phyloP scores from a whole-genome alignment of 192 early-diverging fungal genomes.

The Dissophora globulifera region DNA sequence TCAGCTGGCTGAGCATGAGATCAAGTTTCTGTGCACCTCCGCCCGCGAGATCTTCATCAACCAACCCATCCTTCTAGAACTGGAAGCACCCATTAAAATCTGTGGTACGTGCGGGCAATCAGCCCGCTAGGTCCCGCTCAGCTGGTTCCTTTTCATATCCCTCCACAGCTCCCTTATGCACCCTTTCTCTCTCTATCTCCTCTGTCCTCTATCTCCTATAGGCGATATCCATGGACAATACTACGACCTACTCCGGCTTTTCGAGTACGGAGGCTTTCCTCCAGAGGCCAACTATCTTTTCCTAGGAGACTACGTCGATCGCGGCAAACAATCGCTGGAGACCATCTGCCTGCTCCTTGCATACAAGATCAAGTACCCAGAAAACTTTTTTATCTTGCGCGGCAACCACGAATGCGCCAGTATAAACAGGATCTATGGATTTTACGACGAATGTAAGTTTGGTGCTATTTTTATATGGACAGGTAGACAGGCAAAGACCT shows the following conservation, averaged over 20 bases:
- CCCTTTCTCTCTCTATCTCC: neutral
- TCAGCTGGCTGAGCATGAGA: conserved; percentile 93
- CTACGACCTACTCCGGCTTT: conserved; percentile 94
- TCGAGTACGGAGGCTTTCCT: conserved; percentile 97
- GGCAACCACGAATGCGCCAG: conserved; percentile 98
- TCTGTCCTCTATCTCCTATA: conserved; percentile 2
- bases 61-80: conserved; percentile 91
- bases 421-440: conserved; percentile 68
- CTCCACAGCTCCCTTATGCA: too few species aligned
- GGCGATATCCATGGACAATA: conserved; percentile 94
- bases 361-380: conserved; percentile 99
- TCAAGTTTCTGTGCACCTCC: conserved; percentile 92
- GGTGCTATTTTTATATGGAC: neutral
- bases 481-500: too few species aligned
- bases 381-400: conserved; percentile 98
- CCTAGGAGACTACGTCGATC: conserved; percentile 97
- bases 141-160: too few species aligned
- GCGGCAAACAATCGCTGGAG: conserved; percentile 97
- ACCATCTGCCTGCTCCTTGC: conserved; percentile 96
- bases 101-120: conserved; percentile 98
- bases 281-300: conserved; percentile 97
- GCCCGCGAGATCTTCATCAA: conserved; percentile 95
- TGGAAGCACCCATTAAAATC: conserved; percentile 96
- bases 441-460: neutral
- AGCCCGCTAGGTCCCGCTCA: too few species aligned